A percentile compares a stretch with the other conserved stretches of the same genome.
phyloP scores from a whole-genome alignment of 257 asterid species.

The Voacanga thouarsii region DNA sequence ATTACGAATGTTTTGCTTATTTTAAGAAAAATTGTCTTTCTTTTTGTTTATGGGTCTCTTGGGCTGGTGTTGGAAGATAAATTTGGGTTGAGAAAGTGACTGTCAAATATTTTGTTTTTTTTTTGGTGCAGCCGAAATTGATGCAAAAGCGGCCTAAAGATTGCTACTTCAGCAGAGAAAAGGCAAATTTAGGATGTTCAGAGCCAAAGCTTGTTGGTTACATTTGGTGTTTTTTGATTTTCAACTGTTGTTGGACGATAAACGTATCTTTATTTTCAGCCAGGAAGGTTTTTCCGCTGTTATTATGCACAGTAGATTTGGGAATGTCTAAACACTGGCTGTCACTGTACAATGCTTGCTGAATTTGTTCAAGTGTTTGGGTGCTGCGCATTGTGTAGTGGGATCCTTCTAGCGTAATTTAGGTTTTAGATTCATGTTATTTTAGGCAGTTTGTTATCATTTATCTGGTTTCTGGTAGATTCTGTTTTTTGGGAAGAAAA shows the following conservation, averaged over 20 bases:
- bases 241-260: conserved; percentile 7
- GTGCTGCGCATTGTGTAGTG: conserved; percentile 1
- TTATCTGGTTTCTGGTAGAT: conserved; percentile 15
- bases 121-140: conserved; percentile 22
- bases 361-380: neutral
- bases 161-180: conserved; percentile 17
- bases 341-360: neutral
- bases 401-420: neutral
- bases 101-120: neutral
- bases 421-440: conserved; percentile 24
- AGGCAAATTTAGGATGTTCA: conserved; percentile 23
- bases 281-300: conserved; percentile 7
- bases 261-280: conserved; percentile 2
- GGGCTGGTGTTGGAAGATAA: neutral
- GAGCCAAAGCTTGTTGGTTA: conserved; percentile 19
- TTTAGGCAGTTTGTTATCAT: conserved; percentile 17
- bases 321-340: conserved; percentile 19
- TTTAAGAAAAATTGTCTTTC: neutral
- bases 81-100: neutral
- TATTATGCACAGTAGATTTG: conserved; percentile 13
- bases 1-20: neutral
- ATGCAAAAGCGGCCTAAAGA: conserved; percentile 18
- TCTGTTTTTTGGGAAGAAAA: conserved; percentile 23
- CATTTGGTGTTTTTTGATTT: conserved; percentile 17
- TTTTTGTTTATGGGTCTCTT: neutral